Conservation (phyloP, 148 eudicot species). For the Rhododendron ovatum region DNA sequence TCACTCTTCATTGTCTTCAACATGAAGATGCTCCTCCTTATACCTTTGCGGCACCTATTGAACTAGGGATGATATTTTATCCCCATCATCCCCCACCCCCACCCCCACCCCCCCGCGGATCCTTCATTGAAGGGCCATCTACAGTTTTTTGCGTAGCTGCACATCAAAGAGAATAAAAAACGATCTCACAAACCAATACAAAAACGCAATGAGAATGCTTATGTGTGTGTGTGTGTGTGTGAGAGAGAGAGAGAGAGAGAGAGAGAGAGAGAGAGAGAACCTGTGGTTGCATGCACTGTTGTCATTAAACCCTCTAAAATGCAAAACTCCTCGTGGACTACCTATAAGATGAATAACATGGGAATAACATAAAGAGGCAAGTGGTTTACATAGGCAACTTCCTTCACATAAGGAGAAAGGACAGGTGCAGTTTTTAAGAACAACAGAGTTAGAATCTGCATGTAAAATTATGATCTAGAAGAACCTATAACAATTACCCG, state of each 20-base stretch:
- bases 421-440: not conserved
- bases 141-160: slow-evolving; percentile 49
- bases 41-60: slow-evolving; percentile 99
- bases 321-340: too few relatives aligned
- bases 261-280: too few relatives aligned
- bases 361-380: not conserved
- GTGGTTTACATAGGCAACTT: too few relatives aligned
- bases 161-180: not conserved
- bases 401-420: not conserved
- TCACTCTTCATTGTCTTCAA: not conserved
- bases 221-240: too few relatives aligned
- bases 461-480: not conserved
- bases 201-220: too few relatives aligned
- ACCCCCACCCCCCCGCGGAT: too few relatives aligned
- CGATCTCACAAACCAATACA: not conserved
- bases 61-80: slow-evolving; percentile 52
- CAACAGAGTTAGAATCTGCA: too few relatives aligned
- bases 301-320: too few relatives aligned
- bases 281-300: too few relatives aligned
- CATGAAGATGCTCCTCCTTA: not conserved
- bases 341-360: not conserved
- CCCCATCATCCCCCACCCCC: too few relatives aligned
- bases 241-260: too few relatives aligned
- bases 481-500: not conserved
- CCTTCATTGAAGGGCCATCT: slow-evolving; percentile 39